Base-by-base conservation (phyloP, 345 rosid genomes). In the Streptanthus diversifolius region DNA sequence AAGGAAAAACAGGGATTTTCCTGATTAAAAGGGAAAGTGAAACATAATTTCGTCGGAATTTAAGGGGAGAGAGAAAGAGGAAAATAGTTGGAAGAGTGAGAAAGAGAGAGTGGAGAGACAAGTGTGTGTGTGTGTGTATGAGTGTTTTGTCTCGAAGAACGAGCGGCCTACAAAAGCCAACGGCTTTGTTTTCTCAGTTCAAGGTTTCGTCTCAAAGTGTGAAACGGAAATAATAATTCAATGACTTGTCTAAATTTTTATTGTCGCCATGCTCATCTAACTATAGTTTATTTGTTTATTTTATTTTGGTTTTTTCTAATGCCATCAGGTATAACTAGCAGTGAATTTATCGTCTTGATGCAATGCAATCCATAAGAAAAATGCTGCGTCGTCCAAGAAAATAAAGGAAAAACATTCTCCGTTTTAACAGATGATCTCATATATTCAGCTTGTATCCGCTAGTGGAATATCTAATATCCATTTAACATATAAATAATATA, bases 131-230 rank as follows among this genome's bases (percentile, higher is more conserved):
- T 43, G 65, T 65, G 56, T 70, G 24, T 7, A 65, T 43, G 65
- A 57, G 56, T 70, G 62, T 65, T 58, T 71, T 64, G 80, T 70
- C 80, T 77, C 76, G 80, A 71, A 77, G 80, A 57, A 70, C 75
- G 76, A 71, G 80, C 80, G 72, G 80, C 68, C 61, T 60, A 68
- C 60, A 66, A 68, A 67, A 60, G 79, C 74, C 74, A 74, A 43
- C 69, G 74, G 74, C 80, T 65, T 63, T 47, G 68, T 71, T 57
- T 64, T 56, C 66, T 70, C 27, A 45, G 70, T 62, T 33, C 54
- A 68, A 44, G 70, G 65, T 68, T 68, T 62, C 59, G 52, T 66
- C 24, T 66, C 33, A 35, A 73, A 76, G 75, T 76, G 79, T 76
- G 79, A 76, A 76, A 68, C 69, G 19, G 52, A 65, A 24, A 17